Percentiles rank a stretch among this genome's conserved stretches.
Conservation (phyloP, 2,329 filamentous ascomycete genomes). For the Microdochium trichocladiopsis region DNA sequence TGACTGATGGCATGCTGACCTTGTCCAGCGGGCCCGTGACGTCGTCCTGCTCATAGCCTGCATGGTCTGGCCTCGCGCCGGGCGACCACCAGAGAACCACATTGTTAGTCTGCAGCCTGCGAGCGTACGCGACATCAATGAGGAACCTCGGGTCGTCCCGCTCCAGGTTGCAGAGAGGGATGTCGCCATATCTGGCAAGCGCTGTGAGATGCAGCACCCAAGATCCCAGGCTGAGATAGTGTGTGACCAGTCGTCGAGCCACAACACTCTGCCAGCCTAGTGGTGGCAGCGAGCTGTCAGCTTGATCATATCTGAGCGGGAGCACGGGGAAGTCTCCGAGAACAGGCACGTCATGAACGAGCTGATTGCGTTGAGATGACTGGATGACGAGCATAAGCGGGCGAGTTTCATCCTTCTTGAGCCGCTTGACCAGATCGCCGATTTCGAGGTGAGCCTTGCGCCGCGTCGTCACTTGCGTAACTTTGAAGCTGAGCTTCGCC, state of each 20-base stretch:
- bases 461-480: slow-evolving; percentile 79
- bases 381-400: slow-evolving; percentile 85
- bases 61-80: slow-evolving; percentile 83
- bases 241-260: slow-evolving; percentile 75
- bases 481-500: slow-evolving; percentile 77
- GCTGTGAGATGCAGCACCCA: slow-evolving; percentile 88
- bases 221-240: slow-evolving; percentile 86
- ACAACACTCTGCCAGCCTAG: slow-evolving; percentile 91
- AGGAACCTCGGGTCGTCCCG: slow-evolving; percentile 89
- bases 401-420: slow-evolving; percentile 74
- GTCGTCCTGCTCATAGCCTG: slow-evolving; percentile 91
- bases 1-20: slow-evolving; percentile 87
- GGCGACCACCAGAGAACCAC: slow-evolving; percentile 97
- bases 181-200: slow-evolving; percentile 84
- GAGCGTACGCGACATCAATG: slow-evolving; percentile 92
- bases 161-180: slow-evolving; percentile 92
- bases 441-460: slow-evolving; percentile 86
- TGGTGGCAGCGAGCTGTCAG: slow-evolving; percentile 81
- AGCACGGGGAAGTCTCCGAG: slow-evolving; percentile 80
- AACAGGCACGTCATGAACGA: slow-evolving; percentile 79
- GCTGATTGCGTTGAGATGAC: slow-evolving; percentile 73
- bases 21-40: slow-evolving; percentile 75
- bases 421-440: slow-evolving; percentile 80
- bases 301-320: slow-evolving; percentile 71
- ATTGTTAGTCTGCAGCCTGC: slow-evolving; percentile 81